Base-by-base conservation (phyloP, 345 rosid genomes). In the Punica granatum region DNA sequence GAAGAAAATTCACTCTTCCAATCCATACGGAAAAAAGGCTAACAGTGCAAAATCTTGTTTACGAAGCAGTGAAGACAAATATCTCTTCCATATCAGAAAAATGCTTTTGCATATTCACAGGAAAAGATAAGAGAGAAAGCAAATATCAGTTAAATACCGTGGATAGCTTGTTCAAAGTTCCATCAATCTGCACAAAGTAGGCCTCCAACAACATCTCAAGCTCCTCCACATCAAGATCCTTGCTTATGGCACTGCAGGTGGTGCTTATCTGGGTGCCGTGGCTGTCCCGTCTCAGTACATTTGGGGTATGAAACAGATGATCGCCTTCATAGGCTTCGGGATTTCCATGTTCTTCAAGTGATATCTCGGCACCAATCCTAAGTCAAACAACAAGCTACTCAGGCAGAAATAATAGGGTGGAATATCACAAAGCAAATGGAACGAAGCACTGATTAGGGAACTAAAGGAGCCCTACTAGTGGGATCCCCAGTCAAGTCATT, bases 161-260 rank as follows among this genome's bases (percentile, higher is more conserved):
- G 51, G 93, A 89, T 58, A 94, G 85, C 70, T 89, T 91, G 86
- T 91, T 89, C 74, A 94, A 74, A 44, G 88, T 89, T 46, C 95
- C 99, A 75, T 94, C 99, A 63, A 91, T 82, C 67, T 89, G 99
- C 66, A 91, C 95, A 51, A 94, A 91, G 72, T 91, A 91, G n/a
- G 97, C 96, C 77, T 94, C 99, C 80, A 91, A 70, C 64, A 94
- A 97, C 99, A 91, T 94, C 73, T 91, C 99, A 33, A 94, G 94
- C 76, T 94, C 99, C 78, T 91, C 92, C 3, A 88, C 90, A 72
- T 88, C 89, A 60, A 91, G 84, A 25, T 79, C 80, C 77, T 94
- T 85, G 80, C 84, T 81, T 67, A 82, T 77, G 26, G 84, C 84
- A 79, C 97, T 89, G 35, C 73, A 75, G 37, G 85, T 82, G 67